phyloP scores from a whole-genome alignment of 345 rosid species.

The Citrus sinensis region DNA sequence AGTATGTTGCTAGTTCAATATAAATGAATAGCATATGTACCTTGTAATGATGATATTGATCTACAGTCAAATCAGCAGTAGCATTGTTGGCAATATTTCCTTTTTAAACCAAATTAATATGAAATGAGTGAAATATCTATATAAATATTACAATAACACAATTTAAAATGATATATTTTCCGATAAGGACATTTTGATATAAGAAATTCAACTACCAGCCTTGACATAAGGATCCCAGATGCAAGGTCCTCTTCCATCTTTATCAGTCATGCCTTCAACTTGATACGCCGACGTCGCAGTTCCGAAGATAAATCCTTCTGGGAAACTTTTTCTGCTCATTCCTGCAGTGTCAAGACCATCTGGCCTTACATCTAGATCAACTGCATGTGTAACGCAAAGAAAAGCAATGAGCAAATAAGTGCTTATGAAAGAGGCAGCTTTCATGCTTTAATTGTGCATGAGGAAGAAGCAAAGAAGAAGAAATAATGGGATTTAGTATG shows the following conservation, averaged over 20 bases:
- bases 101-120: constrained; percentile 6
- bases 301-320: constrained; percentile 43
- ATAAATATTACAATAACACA: neutral
- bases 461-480: neutral
- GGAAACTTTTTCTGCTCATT: constrained; percentile 37
- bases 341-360: constrained; percentile 32
- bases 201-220: constrained; percentile 23
- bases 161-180: neutral
- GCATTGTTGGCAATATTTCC: constrained; percentile 40
- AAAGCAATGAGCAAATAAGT: neutral
- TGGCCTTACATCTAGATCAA: neutral
- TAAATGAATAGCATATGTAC: constrained; percentile 9
- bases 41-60: constrained; percentile 56
- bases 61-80: constrained; percentile 50
- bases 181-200: neutral
- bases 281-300: constrained; percentile 57
- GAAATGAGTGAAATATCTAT: neutral
- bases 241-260: constrained; percentile 62
- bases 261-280: constrained; percentile 62
- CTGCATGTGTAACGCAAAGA: neutral
- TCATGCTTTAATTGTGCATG: neutral
- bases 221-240: constrained; percentile 55
- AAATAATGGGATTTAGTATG: neutral
- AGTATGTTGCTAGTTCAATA: too few relatives aligned
- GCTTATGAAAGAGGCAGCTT: neutral